Conservation (phyloP, 2,329 filamentous ascomycete species). For the Monosporascus sp. region DNA sequence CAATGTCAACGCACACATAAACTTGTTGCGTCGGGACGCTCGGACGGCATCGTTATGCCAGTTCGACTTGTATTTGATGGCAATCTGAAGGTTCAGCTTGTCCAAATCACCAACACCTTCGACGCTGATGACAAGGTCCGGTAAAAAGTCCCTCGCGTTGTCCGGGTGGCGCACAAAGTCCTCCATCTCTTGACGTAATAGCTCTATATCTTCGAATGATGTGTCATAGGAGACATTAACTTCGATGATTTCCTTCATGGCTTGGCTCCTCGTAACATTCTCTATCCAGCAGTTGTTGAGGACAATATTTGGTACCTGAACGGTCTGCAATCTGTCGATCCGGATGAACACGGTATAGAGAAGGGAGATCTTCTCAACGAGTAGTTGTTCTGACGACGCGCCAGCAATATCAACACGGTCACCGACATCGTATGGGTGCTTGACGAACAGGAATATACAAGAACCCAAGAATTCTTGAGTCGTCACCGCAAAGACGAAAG, state of each 20-base stretch:
- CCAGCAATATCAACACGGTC: conserved; percentile 80
- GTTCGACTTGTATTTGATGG: conserved; percentile 88
- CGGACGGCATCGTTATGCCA: conserved; percentile 84
- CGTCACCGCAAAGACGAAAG: conserved; percentile 90
- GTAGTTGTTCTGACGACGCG: conserved; percentile 54
- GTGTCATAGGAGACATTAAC: conserved; percentile 83
- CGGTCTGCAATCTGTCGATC: conserved; percentile 73
- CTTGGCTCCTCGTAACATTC: conserved; percentile 83
- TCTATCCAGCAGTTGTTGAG: conserved; percentile 94
- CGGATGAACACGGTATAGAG: conserved; percentile 89
- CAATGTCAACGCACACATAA: conserved; percentile 87
- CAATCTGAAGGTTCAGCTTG: conserved; percentile 76
- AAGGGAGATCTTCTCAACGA: conserved; percentile 91
- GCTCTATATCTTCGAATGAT: conserved; percentile 80
- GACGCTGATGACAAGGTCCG: conserved; percentile 74
- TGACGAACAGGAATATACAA: conserved; percentile 97
- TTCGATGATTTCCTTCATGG: conserved; percentile 81
- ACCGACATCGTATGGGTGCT: conserved; percentile 94
- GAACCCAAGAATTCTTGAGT: conserved; percentile 95
- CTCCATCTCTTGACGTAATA: conserved; percentile 78
- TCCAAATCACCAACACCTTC: conserved; percentile 77
- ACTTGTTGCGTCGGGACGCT: conserved; percentile 79
- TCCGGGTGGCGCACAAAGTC: conserved; percentile 77
- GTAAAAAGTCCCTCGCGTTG: conserved; percentile 86
- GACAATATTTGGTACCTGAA: conserved; percentile 83